phyloP scores from a whole-genome alignment of 768 basidiomycete genomes.

The Asterophora parasitica region DNA sequence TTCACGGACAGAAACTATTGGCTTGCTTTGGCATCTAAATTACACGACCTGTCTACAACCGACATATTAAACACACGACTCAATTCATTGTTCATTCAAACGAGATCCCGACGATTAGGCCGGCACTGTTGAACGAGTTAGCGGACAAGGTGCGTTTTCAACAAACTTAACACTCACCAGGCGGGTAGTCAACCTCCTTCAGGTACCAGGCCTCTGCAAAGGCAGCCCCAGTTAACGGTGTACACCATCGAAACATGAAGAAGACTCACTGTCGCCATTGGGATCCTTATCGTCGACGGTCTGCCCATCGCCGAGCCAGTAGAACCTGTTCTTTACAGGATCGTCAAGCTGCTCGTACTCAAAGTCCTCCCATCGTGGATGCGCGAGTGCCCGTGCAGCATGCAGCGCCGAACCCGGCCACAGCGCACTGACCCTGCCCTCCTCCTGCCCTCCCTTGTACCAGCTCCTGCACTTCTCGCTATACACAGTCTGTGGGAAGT shows the following conservation, averaged over 20 bases:
- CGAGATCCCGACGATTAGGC: neutral
- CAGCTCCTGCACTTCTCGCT: conserved; percentile 55
- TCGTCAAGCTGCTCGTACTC: conserved; percentile 43
- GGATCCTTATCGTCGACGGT: conserved; percentile 43
- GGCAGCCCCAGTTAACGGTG: neutral
- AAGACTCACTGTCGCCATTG: conserved; percentile 26
- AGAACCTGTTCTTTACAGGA: conserved; percentile 39
- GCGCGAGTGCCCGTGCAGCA: conserved; percentile 39
- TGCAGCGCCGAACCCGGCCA: conserved; percentile 61
- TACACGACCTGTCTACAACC: neutral
- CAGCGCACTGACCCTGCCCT: conserved; percentile 51
- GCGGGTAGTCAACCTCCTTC: conserved; percentile 41
- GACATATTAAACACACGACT: neutral
- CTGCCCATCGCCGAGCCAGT: conserved; percentile 61
- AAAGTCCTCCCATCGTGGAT: conserved; percentile 66
- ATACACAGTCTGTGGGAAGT: conserved; percentile 56
- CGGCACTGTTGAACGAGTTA: conserved; percentile 7
- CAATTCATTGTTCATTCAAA: neutral
- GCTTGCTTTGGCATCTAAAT: neutral
- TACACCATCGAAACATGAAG: neutral
- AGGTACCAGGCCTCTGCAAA: conserved; percentile 44
- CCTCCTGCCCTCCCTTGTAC: conserved; percentile 59
- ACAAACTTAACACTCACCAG: conserved; percentile 26
- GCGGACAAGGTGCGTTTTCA: neutral
- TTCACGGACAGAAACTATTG: too few relatives aligned